Evolutionary conservation across 306 rosid species (phyloP).

Genomic region (Cajanus cajan): DNA sequence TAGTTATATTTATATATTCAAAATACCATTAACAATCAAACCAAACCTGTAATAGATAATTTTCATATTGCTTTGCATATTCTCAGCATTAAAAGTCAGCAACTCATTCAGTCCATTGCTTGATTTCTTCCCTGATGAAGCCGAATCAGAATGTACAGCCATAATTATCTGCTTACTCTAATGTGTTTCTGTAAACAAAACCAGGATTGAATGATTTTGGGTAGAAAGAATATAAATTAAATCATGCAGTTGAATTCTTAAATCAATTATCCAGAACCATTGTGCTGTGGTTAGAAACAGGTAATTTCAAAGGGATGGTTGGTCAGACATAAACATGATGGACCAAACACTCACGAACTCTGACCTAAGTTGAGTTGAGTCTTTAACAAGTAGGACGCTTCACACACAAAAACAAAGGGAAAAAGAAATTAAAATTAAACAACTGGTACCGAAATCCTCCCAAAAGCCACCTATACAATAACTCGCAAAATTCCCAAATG

Average conservation of each 20-base stretch:
- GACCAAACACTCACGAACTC: neutral
- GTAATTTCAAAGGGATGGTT: neutral
- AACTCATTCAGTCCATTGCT: slow-evolving; percentile 53
- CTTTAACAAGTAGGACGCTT: neutral
- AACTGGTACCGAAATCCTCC: neutral
- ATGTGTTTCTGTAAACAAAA: slow-evolving; percentile 28
- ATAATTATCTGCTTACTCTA: slow-evolving; percentile 40
- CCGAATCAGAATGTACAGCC: slow-evolving; percentile 64
- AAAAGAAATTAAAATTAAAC: neutral
- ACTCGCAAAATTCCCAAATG: neutral
- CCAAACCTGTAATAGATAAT: slow-evolving; percentile 83
- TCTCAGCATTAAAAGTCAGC: slow-evolving; percentile 78
- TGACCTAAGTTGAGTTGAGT: neutral
- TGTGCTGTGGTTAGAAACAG: neutral
- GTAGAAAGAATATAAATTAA: neutral
- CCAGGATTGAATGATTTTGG: slow-evolving; percentile 1
- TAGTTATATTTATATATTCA: neutral
- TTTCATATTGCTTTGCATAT: slow-evolving; percentile 89
- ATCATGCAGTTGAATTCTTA: neutral
- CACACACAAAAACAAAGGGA: neutral
- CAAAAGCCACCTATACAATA: slow-evolving; percentile 3
- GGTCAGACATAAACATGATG: neutral
- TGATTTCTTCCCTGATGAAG: slow-evolving; percentile 65
- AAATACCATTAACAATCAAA: slow-evolving; percentile 15
- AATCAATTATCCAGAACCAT: neutral